Base-by-base conservation (phyloP, 1,284 basidiomycete species). In the Trichosporon coremiiforme region DNA sequence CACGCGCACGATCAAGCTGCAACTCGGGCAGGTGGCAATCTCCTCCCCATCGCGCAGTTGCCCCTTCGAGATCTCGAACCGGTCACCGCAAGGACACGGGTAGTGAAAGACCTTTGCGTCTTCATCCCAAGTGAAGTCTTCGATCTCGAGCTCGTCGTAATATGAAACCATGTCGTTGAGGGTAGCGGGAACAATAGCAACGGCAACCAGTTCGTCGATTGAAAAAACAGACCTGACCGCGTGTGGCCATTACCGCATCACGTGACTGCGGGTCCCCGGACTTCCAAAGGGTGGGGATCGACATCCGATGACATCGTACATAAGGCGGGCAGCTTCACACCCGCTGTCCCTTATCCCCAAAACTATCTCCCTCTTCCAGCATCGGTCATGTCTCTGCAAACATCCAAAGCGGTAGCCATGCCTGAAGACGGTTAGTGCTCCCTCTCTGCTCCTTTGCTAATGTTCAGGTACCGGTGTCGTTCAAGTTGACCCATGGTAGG, bases 41-140 rank as follows among this genome's bases (percentile, higher is more conserved):
- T 99, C 97, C 78, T 98, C 96, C 64, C 90, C 98, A 73, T 94
- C 87, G 67, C 89, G 88, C 10, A 99, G 89, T 84, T 98, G 95
- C 76, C 86, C 85, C 74, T 90, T 89, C 20, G 93, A 91, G 76
- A 99, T 98, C 83, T 99, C 97, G 85, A 99, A 99, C 50, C 95
- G 90, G 85, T 99, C 97, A 29, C 96, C 96, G 80, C 97, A 99
- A 0, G 96, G 96, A 80, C 95, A 99, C 0, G 97, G 97, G 82
- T 96, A 98, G 85, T 98, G 95, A 78, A 90, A 97, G 7, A 95
- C 90, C 64, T 88, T 84, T 77, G 92, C 93, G 67, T 86, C 87
- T 20, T 88, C 88, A 79, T 97, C 94, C 93, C 93, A 97, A 15
- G 86, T 89, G 89, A 97, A 96, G 79, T 97, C 95, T 81, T 98